Conservation (phyloP, 129 eudicot species). For the Lonicera japonica region DNA sequence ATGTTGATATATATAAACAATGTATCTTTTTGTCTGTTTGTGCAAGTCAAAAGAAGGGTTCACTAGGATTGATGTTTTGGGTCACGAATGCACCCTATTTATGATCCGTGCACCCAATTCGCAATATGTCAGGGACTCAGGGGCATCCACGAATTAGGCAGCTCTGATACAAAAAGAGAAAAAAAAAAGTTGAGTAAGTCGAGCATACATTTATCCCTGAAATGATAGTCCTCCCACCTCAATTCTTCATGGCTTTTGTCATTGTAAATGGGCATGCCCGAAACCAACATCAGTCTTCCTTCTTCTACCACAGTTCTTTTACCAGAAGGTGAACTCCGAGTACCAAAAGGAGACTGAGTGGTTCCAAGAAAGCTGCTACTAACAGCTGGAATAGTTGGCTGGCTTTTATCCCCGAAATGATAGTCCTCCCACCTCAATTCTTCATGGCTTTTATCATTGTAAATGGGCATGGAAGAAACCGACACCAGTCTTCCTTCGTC, state of each 20-base stretch:
- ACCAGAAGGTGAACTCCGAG: background rate
- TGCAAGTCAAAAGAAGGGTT: too few species aligned
- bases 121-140: too few species aligned
- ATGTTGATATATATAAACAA: too few species aligned
- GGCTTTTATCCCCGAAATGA: conserved; percentile 11
- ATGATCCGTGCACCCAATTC: too few species aligned
- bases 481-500: conserved; percentile 18
- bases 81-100: too few species aligned
- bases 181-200: background rate
- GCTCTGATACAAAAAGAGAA: background rate
- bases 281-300: conserved; percentile 21
- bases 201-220: conserved; percentile 17
- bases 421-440: conserved; percentile 46
- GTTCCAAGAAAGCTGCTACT: background rate
- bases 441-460: conserved; percentile 40
- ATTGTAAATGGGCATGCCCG: conserved; percentile 28
- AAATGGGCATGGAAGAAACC: conserved; percentile 29
- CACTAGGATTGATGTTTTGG: too few species aligned
- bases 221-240: conserved; percentile 39
- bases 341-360: background rate
- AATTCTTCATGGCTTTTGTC: conserved; percentile 46
- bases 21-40: too few species aligned
- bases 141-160: too few species aligned
- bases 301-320: conserved; percentile 11
- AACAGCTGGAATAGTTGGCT: background rate